phyloP scores from a whole-genome alignment of 2,329 filamentous ascomycete species.

The Venturiaceae sp. region DNA sequence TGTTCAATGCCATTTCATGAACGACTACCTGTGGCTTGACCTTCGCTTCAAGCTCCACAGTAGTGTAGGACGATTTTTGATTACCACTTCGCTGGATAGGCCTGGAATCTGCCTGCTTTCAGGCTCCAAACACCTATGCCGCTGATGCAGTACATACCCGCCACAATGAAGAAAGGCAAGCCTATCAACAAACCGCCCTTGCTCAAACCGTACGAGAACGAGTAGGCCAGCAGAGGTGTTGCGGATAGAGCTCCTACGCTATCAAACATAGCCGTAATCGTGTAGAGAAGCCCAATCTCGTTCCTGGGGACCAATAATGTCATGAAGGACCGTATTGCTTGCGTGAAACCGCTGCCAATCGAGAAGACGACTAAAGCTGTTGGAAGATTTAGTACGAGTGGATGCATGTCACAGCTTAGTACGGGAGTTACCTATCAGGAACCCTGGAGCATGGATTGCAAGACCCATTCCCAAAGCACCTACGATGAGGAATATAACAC shows the following conservation, averaged over 20 bases:
- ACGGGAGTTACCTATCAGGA: conserved; percentile 1
- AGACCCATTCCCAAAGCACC: background rate
- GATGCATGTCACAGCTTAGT: background rate
- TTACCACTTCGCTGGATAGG: too few relatives aligned
- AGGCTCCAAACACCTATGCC: background rate
- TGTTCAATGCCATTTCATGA: too few relatives aligned
- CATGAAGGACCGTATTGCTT: background rate
- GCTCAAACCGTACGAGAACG: background rate
- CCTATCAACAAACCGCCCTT: background rate
- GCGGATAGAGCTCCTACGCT: background rate
- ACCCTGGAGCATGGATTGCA: background rate
- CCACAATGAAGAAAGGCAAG: conserved; percentile 3
- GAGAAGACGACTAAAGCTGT: background rate
- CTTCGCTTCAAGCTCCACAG: too few relatives aligned
- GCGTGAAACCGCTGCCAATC: background rate
- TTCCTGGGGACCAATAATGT: background rate
- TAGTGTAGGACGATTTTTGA: too few relatives aligned
- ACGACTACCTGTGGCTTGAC: too few relatives aligned
- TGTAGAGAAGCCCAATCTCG: conserved; percentile 4
- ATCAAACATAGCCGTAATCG: background rate
- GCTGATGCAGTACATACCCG: background rate
- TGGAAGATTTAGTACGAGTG: background rate
- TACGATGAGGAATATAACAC: background rate
- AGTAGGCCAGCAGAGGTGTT: background rate
- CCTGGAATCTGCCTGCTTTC: too few relatives aligned